Evolutionary conservation across 2,329 filamentous ascomycete genomes (phyloP).

Genomic region (Sarocladium oryzae): DNA sequence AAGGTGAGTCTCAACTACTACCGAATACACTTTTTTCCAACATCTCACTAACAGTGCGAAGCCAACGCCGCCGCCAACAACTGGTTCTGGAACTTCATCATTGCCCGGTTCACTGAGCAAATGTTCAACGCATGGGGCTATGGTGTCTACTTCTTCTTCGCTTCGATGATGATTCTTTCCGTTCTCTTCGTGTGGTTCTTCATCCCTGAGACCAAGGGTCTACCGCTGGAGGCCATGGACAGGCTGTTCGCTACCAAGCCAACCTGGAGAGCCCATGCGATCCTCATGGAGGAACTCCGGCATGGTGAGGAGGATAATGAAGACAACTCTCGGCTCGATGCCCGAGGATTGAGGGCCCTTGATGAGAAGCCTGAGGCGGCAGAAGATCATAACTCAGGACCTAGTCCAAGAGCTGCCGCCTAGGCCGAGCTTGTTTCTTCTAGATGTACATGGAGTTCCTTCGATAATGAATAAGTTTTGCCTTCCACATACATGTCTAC

Average conservation of each 20-base stretch:
- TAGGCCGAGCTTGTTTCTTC: no score
- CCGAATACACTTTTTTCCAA: not conserved
- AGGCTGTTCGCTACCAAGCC: conserved; percentile 49
- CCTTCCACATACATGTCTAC: no score
- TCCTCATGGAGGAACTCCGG: conserved; percentile 36
- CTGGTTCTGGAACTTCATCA: conserved; percentile 68
- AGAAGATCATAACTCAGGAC: not conserved
- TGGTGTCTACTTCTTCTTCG: conserved; percentile 66
- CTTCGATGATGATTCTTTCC: conserved; percentile 52
- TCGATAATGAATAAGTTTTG: no score
- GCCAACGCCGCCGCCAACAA: conserved; percentile 66
- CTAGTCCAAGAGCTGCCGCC: no score
- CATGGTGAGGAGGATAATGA: not conserved
- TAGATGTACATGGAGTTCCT: no score
- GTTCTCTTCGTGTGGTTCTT: conserved; percentile 55
- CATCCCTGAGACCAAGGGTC: conserved; percentile 59
- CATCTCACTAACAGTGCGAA: not conserved
- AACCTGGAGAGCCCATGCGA: conserved; percentile 34
- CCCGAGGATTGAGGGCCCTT: not conserved
- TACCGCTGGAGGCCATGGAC: conserved; percentile 61
- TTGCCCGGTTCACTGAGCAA: conserved; percentile 60
- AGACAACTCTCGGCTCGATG: not conserved
- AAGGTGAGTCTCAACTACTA: conserved; percentile 24
- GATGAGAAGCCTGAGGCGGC: not conserved
- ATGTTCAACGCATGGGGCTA: conserved; percentile 56